These are phyloP conservation scores for Chrysopogon serrulatus DNA, from an alignment of 176 grass and related monocot genomes.

Conservation along the genomic window DNA sequence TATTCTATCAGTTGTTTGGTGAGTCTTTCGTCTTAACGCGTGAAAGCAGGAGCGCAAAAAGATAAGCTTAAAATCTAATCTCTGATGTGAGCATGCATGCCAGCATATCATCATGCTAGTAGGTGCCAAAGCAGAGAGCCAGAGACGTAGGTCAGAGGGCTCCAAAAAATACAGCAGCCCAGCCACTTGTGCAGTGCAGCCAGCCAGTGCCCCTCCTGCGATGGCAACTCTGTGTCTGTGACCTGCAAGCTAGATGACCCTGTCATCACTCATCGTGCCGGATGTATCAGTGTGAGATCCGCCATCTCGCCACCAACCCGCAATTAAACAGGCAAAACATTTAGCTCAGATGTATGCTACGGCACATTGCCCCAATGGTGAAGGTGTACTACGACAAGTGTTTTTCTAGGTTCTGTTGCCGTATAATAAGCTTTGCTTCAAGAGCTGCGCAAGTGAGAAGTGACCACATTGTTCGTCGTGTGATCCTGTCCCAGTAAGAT, in stretches of 20 bases:
- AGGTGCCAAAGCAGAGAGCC: not conserved
- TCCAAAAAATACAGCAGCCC: not conserved
- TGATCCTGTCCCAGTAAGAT: not conserved
- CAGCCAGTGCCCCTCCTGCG: not conserved
- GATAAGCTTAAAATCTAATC: not conserved
- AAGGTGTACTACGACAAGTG: not conserved
- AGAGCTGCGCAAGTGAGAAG: not conserved
- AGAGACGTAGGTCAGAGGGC: conserved; percentile 12
- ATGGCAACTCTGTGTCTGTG: conserved; percentile 26
- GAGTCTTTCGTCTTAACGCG: conserved; percentile 7
- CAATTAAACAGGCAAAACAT: not conserved
- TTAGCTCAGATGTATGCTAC: not conserved
- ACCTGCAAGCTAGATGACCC: not conserved
- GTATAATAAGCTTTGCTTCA: not conserved
- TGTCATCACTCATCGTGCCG: not conserved
- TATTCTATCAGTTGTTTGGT: conserved; percentile 32
- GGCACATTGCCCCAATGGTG: not conserved
- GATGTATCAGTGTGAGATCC: not conserved
- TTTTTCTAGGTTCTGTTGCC: not conserved
- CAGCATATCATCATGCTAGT: not conserved
- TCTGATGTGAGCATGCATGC: not conserved
- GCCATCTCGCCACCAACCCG: not conserved
- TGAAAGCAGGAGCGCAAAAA: not conserved
- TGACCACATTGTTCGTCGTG: not conserved
- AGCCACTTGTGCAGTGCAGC: conserved; percentile 13